Percentiles rank a stretch among this genome's conserved stretches.
These are phyloP conservation scores for Apiotrichum laibachii DNA, from an alignment of 1,284 basidiomycete species.

Conservation along the genomic window DNA sequence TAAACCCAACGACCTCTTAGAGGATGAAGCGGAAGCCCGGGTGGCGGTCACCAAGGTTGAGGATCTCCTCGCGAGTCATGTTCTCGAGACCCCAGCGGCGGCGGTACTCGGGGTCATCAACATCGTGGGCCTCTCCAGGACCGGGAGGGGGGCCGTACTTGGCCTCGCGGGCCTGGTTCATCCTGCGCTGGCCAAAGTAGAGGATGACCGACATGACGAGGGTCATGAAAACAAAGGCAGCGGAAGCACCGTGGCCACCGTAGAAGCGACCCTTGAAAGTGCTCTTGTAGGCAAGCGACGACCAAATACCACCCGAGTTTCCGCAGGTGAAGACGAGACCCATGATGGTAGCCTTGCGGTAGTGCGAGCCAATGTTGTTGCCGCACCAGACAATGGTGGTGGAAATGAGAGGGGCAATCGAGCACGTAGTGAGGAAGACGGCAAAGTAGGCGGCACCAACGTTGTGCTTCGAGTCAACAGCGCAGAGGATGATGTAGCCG, in stretches of 20 bases:
- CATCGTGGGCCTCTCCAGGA: slow-evolving; percentile 64
- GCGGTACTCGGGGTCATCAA: slow-evolving; percentile 43
- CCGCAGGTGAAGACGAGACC: slow-evolving; percentile 54
- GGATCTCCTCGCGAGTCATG: slow-evolving; percentile 50
- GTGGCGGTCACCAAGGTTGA: slow-evolving; percentile 52
- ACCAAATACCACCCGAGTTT: slow-evolving; percentile 54
- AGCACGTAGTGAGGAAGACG: slow-evolving; percentile 51
- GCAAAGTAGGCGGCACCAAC: slow-evolving; percentile 52
- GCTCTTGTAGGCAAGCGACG: slow-evolving; percentile 49
- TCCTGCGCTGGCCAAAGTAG: slow-evolving; percentile 39
- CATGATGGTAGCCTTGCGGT: slow-evolving; percentile 52
- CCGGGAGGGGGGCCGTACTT: slow-evolving; percentile 43
- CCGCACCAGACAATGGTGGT: slow-evolving; percentile 54
- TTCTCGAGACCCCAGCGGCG: slow-evolving; percentile 49
- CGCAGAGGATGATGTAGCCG: slow-evolving; percentile 46
- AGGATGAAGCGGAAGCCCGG: slow-evolving; percentile 45
- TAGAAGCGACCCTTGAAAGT: slow-evolving; percentile 39
- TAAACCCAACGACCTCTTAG: slow-evolving; percentile 10
- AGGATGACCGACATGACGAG: slow-evolving; percentile 42
- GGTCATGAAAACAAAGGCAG: slow-evolving; percentile 47
- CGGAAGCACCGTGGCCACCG: slow-evolving; percentile 48
- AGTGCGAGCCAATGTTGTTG: slow-evolving; percentile 50
- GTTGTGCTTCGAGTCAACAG: slow-evolving; percentile 9
- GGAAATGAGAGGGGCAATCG: slow-evolving; percentile 51
- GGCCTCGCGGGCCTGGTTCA: slow-evolving; percentile 49